Percentiles rank a stretch among this genome's conserved stretches.
Conservation (phyloP, 768 basidiomycete genomes). For the Tulasnella sp. region DNA sequence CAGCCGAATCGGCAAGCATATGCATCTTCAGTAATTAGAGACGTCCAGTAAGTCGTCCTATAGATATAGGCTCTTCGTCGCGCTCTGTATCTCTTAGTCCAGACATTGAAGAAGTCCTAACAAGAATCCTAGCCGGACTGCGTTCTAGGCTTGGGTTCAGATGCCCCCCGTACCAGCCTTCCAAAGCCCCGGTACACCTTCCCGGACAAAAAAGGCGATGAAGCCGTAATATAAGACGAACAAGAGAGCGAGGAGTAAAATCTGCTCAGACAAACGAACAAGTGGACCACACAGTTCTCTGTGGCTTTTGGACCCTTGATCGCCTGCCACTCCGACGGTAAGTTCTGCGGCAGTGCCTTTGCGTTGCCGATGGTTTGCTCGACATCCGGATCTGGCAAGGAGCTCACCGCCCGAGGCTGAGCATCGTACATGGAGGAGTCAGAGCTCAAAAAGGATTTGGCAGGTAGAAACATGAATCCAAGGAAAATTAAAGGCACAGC, state of each 20-base stretch:
- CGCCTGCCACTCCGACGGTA: background rate
- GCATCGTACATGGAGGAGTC: too few relatives aligned
- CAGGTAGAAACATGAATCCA: too few relatives aligned
- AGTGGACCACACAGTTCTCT: background rate
- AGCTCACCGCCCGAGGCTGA: too few relatives aligned
- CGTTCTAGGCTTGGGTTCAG: background rate
- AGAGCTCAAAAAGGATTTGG: too few relatives aligned
- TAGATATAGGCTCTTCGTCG: too few relatives aligned
- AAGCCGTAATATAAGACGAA: background rate
- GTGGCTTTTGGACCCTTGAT: background rate
- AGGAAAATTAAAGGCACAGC: too few relatives aligned
- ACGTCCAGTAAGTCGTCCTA: too few relatives aligned
- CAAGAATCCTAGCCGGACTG: too few relatives aligned
- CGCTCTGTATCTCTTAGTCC: background rate
- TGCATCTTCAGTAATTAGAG: too few relatives aligned
- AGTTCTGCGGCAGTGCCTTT: background rate
- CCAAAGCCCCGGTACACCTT: background rate
- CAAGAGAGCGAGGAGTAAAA: background rate
- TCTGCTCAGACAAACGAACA: background rate
- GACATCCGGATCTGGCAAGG: background rate
- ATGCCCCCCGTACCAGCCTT: background rate
- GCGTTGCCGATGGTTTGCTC: background rate
- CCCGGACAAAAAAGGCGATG: background rate
- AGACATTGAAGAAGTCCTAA: background rate
- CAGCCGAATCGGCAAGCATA: background rate